Base-by-base conservation (phyloP, 1,284 basidiomycete species). In the Entoloma clypeatum region DNA sequence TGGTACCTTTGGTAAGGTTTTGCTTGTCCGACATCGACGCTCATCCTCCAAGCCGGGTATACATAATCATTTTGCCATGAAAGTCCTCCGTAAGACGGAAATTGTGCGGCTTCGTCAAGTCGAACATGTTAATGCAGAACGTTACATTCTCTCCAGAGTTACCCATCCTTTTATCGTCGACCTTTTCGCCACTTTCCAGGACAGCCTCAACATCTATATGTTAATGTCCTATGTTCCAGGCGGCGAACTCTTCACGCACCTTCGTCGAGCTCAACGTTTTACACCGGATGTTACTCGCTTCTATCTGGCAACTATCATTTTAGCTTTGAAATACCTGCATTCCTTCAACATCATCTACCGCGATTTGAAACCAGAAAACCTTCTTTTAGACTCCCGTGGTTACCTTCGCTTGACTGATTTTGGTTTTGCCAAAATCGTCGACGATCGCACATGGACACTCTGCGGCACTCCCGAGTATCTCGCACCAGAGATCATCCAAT, bases 301-400 rank as follows among this genome's bases (percentile, higher is more conserved):
- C 66, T 99, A 98, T 65, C 86, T 97, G 28, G 94, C 94, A 25
- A 96, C 94, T 47, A 96, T 99, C 52, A 86, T 95, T 37, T 79
- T 99, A 39, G 95, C 94, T 7, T 77, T 99, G 49, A 92, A 92
- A 70, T 97, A 97, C 60, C 75, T 99, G 6, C 96, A 99, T 63
- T 94, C 92, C 5, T 90, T 95, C 67, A 94, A 98, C 68, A 96
- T 99, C 67, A 92, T 99, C 59, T 99, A 99, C 67, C 91, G 95
- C 30, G 95, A 99, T 66, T 77, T 99, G 45, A 99, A 99, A 65
- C 95, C 95, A 6, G 95, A 98, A 65, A 99, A 99, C 61, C 81
- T 99, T 38, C 79, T 99, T 23, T 75, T 99, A 34, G 92, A 93
- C 51, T 89, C 93, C 2, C 89, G 94, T 43, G 95, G 95, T 1